phyloP scores from a whole-genome alignment of 345 rosid species.

The Arabidopsis thaliana region TAIR10.1 NC_003071.7:8426001-8426500 shows the following conservation, averaged over 20 bases:
- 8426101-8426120: no score
- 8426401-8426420: neutral
- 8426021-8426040: no score
- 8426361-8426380: constrained; percentile 38
- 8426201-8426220: constrained; percentile 37
- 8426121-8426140: neutral
- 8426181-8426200: constrained; percentile 47
- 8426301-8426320: constrained; percentile 8
- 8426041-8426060: no score
- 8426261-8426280: constrained; percentile 20
- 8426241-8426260: constrained; percentile 33
- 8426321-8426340: neutral
- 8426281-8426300: constrained; percentile 3
- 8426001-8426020: no score
- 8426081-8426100: no score
- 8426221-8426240: neutral
- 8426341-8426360: constrained; percentile 13
- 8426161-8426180: constrained; percentile 32
- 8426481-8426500: constrained; percentile 55
- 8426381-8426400: constrained; percentile 3
- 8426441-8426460: constrained; percentile 47
- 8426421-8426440: constrained; percentile 44
- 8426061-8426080: no score
- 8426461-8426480: constrained; percentile 26
- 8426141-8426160: constrained; percentile 26